phyloP scores from a whole-genome alignment of 768 basidiomycete genomes.

The Porphyrellus cyaneotinctus region DNA sequence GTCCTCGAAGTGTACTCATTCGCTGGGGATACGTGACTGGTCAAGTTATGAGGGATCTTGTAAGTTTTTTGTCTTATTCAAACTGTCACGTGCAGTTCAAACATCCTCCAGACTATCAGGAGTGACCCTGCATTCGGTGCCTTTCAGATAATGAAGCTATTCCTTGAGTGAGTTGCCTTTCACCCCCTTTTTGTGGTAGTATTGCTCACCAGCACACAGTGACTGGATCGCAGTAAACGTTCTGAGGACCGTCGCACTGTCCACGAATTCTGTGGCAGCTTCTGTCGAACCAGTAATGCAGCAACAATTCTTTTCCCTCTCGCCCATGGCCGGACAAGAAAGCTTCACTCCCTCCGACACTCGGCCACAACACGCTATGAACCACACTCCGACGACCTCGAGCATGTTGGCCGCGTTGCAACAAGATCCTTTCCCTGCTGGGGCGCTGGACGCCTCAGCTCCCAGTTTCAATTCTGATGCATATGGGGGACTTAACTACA shows the following conservation, averaged over 20 bases:
- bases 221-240: constrained; percentile 93
- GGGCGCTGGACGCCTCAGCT: constrained; percentile 60
- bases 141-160: constrained; percentile 87
- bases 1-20: constrained; percentile 82
- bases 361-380: constrained; percentile 61
- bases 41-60: constrained; percentile 89
- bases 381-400: constrained; percentile 80
- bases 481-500: constrained; percentile 69
- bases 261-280: constrained; percentile 87
- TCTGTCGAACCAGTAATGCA: constrained; percentile 92
- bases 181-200: neutral
- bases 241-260: constrained; percentile 78
- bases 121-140: constrained; percentile 91
- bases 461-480: constrained; percentile 63
- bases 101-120: constrained; percentile 67
- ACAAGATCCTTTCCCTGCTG: constrained; percentile 63
- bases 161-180: constrained; percentile 67
- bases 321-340: constrained; percentile 88
- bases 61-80: constrained; percentile 35
- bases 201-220: constrained; percentile 38
- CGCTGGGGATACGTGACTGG: constrained; percentile 92
- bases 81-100: neutral
- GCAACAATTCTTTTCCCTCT: constrained; percentile 81
- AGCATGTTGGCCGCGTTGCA: constrained; percentile 89
- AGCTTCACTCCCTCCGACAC: constrained; percentile 64